Conservation (phyloP, 768 basidiomycete species). For the Lactarius hengduanensis region DNA sequence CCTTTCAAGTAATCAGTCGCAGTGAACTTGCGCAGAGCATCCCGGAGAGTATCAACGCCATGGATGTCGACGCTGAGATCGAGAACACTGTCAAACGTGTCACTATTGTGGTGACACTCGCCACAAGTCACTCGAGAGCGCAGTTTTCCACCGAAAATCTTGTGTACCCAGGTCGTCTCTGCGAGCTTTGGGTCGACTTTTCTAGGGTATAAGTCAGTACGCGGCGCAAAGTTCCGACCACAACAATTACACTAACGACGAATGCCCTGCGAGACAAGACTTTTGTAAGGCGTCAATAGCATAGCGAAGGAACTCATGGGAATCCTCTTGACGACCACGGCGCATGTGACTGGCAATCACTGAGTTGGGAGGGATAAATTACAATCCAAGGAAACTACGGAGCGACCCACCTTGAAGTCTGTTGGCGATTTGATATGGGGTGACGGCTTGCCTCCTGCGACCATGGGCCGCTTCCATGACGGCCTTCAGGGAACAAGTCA, state of each 20-base stretch:
- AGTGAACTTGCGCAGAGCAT: constrained; percentile 78
- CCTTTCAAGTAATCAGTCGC: constrained; percentile 82
- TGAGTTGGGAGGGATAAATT: constrained; percentile 36
- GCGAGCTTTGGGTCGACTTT: constrained; percentile 69
- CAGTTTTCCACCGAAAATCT: constrained; percentile 88
- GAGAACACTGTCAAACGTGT: constrained; percentile 93
- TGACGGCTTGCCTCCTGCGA: constrained; percentile 46
- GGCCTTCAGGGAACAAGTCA: constrained; percentile 66
- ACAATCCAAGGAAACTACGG: background rate
- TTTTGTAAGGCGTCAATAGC: constrained; percentile 90
- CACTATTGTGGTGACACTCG: constrained; percentile 81
- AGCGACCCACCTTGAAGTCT: constrained; percentile 59
- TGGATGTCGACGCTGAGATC: constrained; percentile 92
- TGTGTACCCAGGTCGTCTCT: constrained; percentile 92
- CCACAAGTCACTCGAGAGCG: constrained; percentile 89
- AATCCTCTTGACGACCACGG: constrained; percentile 92
- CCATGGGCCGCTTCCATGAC: constrained; percentile 57
- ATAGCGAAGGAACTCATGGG: constrained; percentile 96
- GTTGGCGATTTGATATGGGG: constrained; percentile 62
- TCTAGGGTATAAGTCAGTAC: constrained; percentile 37
- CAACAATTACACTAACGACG: constrained; percentile 52
- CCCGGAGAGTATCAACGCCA: constrained; percentile 56
- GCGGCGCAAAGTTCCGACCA: background rate
- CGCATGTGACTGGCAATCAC: constrained; percentile 91
- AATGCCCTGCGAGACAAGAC: constrained; percentile 67